A percentile compares a stretch with the other conserved stretches of the same genome.
phyloP scores from a whole-genome alignment of 805 yeast species.

The Pichia cephalocereana region DNA sequence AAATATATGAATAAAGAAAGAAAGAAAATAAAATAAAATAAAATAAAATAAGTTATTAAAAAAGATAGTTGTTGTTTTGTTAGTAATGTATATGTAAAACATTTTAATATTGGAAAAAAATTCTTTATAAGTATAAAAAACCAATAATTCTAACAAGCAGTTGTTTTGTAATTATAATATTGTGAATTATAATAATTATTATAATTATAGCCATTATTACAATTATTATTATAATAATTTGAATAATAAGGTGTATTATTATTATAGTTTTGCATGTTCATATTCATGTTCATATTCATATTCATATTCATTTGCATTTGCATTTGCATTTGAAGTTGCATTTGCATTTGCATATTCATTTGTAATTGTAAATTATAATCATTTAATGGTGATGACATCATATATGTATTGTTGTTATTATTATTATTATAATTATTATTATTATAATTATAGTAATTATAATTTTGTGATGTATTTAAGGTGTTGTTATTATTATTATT shows the following conservation, averaged over 20 bases:
- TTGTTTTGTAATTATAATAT: not conserved
- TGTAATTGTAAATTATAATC: not conserved
- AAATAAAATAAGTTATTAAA: no score
- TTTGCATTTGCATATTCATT: no score
- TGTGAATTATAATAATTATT: slow-evolving; percentile 6
- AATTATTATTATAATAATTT: not conserved
- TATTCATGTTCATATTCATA: no score
- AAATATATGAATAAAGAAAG: no score
- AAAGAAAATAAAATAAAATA: no score
- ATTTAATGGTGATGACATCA: not conserved
- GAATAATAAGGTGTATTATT: not conserved
- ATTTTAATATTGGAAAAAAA: no score
- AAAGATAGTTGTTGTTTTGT: no score
- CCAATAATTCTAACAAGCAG: not conserved
- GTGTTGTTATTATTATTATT: no score
- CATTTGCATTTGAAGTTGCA: not conserved
- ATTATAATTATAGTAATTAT: slow-evolving; percentile 1
- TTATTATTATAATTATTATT: not conserved
- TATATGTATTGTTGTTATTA: not conserved
- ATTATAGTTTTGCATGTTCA: no score
- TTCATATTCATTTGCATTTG: not conserved
- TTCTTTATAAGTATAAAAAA: no score
- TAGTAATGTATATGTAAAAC: no score
- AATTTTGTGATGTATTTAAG: slow-evolving; percentile 1
- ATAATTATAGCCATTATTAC: slow-evolving; percentile 1